Percentiles rank a stretch among this genome's conserved stretches.
Conservation (phyloP, 1,284 basidiomycete genomes). For the Ganoderma leucocontextum region DNA sequence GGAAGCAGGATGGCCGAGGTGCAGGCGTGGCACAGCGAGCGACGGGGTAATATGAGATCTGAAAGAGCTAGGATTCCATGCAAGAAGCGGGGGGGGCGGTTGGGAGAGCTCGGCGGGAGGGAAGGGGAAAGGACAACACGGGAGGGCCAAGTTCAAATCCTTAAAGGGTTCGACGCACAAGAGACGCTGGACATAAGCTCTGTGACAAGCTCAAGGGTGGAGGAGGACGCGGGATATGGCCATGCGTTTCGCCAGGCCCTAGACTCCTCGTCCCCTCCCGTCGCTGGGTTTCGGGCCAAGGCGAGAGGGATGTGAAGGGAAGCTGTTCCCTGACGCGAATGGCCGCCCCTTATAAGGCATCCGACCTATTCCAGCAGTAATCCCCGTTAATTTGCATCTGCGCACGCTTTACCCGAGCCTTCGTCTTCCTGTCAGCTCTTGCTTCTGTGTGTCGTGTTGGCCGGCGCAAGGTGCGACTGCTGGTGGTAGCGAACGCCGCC, state of each 20-base stretch:
- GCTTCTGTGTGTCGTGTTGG: neutral
- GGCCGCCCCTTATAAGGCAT: constrained; percentile 1
- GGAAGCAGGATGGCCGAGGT: constrained; percentile 1
- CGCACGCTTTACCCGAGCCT: neutral
- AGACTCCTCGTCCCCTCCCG: constrained; percentile 1
- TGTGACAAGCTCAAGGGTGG: constrained; percentile 4
- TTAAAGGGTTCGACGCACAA: neutral
- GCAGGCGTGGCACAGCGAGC: neutral
- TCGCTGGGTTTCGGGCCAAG: neutral
- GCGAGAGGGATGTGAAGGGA: constrained; percentile 15
- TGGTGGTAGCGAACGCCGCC: neutral
- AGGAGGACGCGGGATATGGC: constrained; percentile 2
- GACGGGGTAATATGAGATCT: neutral
- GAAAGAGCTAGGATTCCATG: constrained; percentile 8
- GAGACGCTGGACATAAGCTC: neutral
- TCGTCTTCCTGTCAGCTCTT: neutral
- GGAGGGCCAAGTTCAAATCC: neutral
- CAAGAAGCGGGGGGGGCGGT: constrained; percentile 12
- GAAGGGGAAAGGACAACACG: neutral
- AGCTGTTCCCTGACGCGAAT: neutral
- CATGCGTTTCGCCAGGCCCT: constrained; percentile 11
- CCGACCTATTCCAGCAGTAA: neutral
- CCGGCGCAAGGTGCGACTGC: neutral
- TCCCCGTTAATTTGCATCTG: constrained; percentile 12
- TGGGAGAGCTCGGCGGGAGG: neutral